Conservation (phyloP, 148 eudicot species). For the Beta vulgaris region DNA sequence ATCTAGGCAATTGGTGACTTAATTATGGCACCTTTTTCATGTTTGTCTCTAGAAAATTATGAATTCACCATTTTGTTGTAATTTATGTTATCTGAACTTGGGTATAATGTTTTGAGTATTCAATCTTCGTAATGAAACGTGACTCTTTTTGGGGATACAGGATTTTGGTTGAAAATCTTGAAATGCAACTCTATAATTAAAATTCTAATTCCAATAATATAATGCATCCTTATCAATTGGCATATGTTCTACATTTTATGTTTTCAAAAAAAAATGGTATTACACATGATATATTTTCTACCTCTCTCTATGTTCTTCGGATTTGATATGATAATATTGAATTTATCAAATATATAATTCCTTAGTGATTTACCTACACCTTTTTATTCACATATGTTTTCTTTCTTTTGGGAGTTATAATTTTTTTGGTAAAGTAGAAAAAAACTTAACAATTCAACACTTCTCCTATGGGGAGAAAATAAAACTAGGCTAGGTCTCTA, state of each 20-base stretch:
- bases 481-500: no score
- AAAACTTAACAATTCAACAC: no score
- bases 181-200: neutral
- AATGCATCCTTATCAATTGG: neutral
- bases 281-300: neutral
- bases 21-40: no score
- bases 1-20: no score
- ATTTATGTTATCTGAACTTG: neutral
- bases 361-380: neutral
- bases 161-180: neutral
- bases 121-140: neutral
- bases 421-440: no score
- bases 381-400: no score
- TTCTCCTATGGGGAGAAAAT: no score
- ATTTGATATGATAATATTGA: neutral
- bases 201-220: neutral
- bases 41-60: no score
- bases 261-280: neutral
- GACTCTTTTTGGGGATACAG: neutral
- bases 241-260: neutral
- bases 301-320: neutral
- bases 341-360: neutral
- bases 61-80: neutral
- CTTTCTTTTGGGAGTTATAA: no score
- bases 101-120: neutral